phyloP scores from a whole-genome alignment of 768 basidiomycete genomes.

The Porphyrellus cyaneotinctus region DNA sequence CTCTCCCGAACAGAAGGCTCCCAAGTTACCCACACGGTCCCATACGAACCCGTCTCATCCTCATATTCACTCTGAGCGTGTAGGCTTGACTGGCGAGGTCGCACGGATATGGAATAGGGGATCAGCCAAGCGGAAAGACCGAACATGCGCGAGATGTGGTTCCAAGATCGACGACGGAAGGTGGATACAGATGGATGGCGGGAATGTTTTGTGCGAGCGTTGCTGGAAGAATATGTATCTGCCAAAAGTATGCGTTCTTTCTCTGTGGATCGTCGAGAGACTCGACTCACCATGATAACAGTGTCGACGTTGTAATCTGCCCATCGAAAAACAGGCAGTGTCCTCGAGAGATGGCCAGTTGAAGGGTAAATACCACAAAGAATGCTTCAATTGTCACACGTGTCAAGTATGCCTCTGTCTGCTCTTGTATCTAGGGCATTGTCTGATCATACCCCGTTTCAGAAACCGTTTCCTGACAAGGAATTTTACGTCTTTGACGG shows the following conservation, averaged over 20 bases:
- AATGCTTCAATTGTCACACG: conserved; percentile 84
- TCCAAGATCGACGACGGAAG: conserved; percentile 71
- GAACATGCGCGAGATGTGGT: conserved; percentile 64
- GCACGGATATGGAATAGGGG: conserved; percentile 31
- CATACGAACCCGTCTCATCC: conserved; percentile 46
- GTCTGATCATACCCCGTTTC: conserved; percentile 8
- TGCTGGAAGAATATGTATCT: conserved; percentile 98
- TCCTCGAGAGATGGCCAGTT: conserved; percentile 90
- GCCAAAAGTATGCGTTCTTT: conserved; percentile 60
- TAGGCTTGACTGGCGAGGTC: conserved; percentile 24
- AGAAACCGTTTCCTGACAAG: conserved; percentile 90
- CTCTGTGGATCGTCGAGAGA: not conserved
- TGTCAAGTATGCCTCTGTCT: conserved; percentile 57
- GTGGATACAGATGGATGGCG: conserved; percentile 78
- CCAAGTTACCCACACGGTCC: conserved; percentile 55
- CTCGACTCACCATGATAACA: conserved; percentile 27
- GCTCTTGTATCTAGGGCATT: not conserved
- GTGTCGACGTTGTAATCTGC: conserved; percentile 84
- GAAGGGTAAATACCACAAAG: conserved; percentile 91
- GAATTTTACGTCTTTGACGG: conserved; percentile 90
- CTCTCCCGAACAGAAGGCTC: conserved; percentile 42
- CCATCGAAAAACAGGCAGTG: conserved; percentile 90
- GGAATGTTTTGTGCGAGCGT: conserved; percentile 74
- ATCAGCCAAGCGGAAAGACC: conserved; percentile 33
- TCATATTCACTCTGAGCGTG: conserved; percentile 30